Conservation (phyloP, 2,329 filamentous ascomycete genomes). For the Fusarium sambucinum region DNA sequence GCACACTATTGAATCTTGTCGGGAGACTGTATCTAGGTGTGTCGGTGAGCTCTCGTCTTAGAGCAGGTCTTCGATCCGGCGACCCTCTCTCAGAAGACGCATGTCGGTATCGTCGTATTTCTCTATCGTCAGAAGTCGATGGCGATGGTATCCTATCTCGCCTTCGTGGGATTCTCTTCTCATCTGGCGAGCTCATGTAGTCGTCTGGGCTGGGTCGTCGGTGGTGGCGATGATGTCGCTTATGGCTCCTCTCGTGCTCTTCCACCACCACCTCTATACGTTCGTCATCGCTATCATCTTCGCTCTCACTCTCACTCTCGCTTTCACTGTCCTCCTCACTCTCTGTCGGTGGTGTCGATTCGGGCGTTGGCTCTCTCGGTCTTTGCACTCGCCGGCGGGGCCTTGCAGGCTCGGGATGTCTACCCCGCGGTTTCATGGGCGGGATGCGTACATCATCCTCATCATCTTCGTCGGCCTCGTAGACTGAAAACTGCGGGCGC, state of each 20-base stretch:
- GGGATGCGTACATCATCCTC: slow-evolving; percentile 32
- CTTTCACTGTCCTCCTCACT: slow-evolving; percentile 30
- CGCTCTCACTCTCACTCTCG: slow-evolving; percentile 32
- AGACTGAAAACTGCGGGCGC: slow-evolving; percentile 46
- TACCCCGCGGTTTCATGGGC: slow-evolving; percentile 39
- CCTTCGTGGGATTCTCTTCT: slow-evolving; percentile 42
- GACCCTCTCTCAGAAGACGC: slow-evolving; percentile 49
- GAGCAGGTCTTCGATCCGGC: slow-evolving; percentile 46
- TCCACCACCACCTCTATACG: slow-evolving; percentile 45
- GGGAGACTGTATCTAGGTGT: slow-evolving; percentile 48
- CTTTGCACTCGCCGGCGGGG: slow-evolving; percentile 32
- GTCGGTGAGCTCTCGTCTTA: slow-evolving; percentile 49
- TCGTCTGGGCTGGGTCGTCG: slow-evolving; percentile 46
- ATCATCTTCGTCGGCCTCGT: slow-evolving; percentile 47
- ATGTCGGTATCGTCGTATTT: slow-evolving; percentile 40
- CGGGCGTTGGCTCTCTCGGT: slow-evolving; percentile 38
- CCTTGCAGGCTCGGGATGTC: slow-evolving; percentile 35
- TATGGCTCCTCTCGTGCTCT: slow-evolving; percentile 48
- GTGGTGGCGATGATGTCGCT: slow-evolving; percentile 27
- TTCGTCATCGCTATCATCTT: slow-evolving; percentile 30
- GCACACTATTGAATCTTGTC: slow-evolving; percentile 47
- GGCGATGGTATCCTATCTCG: slow-evolving; percentile 40
- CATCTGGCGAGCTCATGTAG: slow-evolving; percentile 46
- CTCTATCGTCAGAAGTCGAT: slow-evolving; percentile 46
- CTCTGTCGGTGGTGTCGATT: slow-evolving; percentile 37